Percentiles rank a stretch among this genome's conserved stretches.
Evolutionary conservation across 805 yeast genomes (phyloP).

Genomic region (Metschnikowia noctiluminum): DNA sequence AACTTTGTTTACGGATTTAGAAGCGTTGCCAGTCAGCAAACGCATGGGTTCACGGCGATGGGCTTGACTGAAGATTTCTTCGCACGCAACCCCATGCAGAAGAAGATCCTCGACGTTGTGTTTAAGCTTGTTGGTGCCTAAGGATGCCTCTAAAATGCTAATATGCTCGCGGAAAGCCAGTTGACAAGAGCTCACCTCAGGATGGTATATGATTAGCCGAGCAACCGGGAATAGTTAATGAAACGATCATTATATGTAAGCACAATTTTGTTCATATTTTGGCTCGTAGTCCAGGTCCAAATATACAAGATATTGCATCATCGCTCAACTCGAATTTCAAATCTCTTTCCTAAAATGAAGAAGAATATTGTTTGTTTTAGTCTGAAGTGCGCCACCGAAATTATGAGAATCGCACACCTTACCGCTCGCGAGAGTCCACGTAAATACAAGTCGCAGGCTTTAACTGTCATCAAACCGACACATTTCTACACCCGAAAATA

Average conservation of each 20-base stretch:
- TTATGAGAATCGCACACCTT: slow-evolving; percentile 2
- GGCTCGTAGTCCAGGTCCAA: too few relatives aligned
- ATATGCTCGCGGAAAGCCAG: too few relatives aligned
- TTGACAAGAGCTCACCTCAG: too few relatives aligned
- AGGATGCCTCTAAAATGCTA: too few relatives aligned
- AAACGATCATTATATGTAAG: too few relatives aligned
- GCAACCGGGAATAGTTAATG: too few relatives aligned
- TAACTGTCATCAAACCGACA: neutral
- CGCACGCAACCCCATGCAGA: slow-evolving; percentile 31
- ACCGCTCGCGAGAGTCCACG: neutral
- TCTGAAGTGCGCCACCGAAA: neutral
- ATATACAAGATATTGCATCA: too few relatives aligned
- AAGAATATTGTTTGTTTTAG: too few relatives aligned
- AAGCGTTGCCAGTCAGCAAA: slow-evolving; percentile 20
- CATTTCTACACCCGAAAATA: slow-evolving; percentile 9
- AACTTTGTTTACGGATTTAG: slow-evolving; percentile 68
- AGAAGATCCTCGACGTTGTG: slow-evolving; percentile 33
- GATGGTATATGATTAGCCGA: too few relatives aligned
- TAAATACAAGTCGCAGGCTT: neutral
- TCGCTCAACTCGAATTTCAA: too few relatives aligned
- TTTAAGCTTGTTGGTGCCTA: slow-evolving; percentile 24
- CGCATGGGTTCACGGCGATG: slow-evolving; percentile 17
- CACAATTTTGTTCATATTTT: too few relatives aligned
- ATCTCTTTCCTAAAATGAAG: too few relatives aligned
- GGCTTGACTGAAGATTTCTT: slow-evolving; percentile 30